Base-by-base conservation (phyloP, 345 rosid genomes). In the Cochlearia excelsa region DNA sequence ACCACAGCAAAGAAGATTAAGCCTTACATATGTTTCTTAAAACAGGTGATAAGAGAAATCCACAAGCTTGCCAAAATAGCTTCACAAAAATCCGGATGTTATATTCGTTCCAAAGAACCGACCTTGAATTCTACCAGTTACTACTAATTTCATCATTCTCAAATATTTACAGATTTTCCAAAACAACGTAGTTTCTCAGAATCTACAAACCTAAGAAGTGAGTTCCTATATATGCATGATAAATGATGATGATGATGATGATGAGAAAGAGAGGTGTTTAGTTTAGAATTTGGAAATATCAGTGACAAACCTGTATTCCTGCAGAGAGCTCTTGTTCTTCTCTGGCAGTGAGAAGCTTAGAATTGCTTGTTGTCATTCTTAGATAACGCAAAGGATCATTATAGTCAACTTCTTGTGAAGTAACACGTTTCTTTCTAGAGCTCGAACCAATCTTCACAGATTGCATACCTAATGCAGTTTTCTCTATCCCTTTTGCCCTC, bases 231-330 rank as follows among this genome's bases (percentile, higher is more conserved):
- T 16, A 16, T 16, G 23, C 23, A 16, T 16, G 23, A 16, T 16
- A 16, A 16, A 16, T 16, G 23, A 16, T 16, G 23, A 16, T 16
- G 23, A 16, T 16, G 23, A 16, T 16, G 23, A 16, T 16, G 23
- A 16, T 16, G 23, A 16, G 23, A 16, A 16, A 16, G 23, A 16
- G 23, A 16, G 23, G 23, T 16, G 11, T 16, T 16, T 39, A 26
- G 35, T 23, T 40, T 10, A 65, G 48, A 39, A 29, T 51, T 59
- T 51, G 35, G 52, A 50, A 16, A 40, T 61, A 33, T 40, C 3
- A 45, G 54, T 37, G 60, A 56, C 73, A 44, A 45, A 93, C 99
- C 95, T 93, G 99, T 84, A 93, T 86, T 75, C 94, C 97, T 67
- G 63, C 86, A 41, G 97, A 93, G 56, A 86, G 76, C 57, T 80